Evolutionary conservation across 2,329 filamentous ascomycete genomes (phyloP).

Genomic region (Aspergillus clavatus): DNA sequence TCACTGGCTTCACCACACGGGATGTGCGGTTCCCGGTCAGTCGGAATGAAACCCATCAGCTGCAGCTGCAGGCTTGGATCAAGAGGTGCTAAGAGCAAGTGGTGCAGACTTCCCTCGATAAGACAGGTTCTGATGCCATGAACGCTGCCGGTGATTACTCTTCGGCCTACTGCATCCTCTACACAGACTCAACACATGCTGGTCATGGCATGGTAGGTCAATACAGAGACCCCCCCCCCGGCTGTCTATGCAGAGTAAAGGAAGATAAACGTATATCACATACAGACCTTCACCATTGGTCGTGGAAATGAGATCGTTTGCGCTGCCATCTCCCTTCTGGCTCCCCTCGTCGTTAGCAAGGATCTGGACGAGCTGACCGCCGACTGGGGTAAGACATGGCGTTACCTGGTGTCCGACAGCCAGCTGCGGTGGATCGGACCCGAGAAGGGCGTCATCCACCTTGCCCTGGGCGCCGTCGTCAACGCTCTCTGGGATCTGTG

Average conservation of each 20-base stretch:
- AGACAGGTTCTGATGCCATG: constrained; percentile 96
- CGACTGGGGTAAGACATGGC: constrained; percentile 85
- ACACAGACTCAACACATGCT: constrained; percentile 61
- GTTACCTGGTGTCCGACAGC: constrained; percentile 83
- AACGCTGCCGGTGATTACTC: constrained; percentile 92
- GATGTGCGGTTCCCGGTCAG: constrained; percentile 68
- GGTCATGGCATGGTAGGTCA: constrained; percentile 41
- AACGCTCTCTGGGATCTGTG: constrained; percentile 96
- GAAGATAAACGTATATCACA: neutral
- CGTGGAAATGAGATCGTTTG: constrained; percentile 92
- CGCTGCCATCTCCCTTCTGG: constrained; percentile 72
- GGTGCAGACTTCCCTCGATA: constrained; percentile 75
- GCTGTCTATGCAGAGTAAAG: neutral
- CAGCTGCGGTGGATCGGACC: constrained; percentile 92
- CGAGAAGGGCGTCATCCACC: constrained; percentile 90
- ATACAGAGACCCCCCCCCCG: too few relatives aligned
- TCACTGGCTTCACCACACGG: constrained; percentile 66
- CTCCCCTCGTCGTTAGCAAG: constrained; percentile 68
- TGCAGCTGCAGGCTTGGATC: too few relatives aligned
- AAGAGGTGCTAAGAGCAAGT: constrained; percentile 1
- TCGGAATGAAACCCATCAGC: constrained; percentile 3
- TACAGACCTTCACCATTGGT: constrained; percentile 44
- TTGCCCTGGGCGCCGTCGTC: constrained; percentile 81
- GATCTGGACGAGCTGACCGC: constrained; percentile 71
- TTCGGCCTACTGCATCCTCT: constrained; percentile 85